A percentile compares a stretch with the other conserved stretches of the same genome.
Evolutionary conservation across 1,139 yeast species (phyloP).

Genomic region (Yamadazyma conglobata): DNA sequence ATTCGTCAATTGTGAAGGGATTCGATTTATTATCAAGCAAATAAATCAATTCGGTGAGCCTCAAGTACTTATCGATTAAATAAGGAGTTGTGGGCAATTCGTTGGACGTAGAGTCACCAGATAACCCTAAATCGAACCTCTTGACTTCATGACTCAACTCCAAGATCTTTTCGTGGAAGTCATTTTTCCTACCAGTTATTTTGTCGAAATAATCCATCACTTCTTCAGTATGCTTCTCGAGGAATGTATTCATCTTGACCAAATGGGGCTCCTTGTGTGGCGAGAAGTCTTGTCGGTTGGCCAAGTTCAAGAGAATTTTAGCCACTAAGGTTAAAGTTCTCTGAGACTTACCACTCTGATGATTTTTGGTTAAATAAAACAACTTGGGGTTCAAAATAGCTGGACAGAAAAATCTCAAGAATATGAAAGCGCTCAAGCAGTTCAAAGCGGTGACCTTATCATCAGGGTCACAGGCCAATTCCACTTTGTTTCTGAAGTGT

Average conservation of each 20-base stretch:
- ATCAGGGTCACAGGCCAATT: constrained; percentile 56
- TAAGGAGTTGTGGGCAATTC: constrained; percentile 69
- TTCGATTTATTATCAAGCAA: constrained; percentile 27
- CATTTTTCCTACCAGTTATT: constrained; percentile 67
- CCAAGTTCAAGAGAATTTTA: constrained; percentile 75
- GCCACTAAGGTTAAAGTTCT: constrained; percentile 79
- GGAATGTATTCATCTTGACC: constrained; percentile 64
- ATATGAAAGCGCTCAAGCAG: constrained; percentile 78
- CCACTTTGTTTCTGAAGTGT: constrained; percentile 57
- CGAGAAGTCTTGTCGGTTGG: constrained; percentile 70
- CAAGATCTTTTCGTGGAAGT: constrained; percentile 56
- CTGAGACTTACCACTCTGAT: constrained; percentile 68
- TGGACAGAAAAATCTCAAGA: constrained; percentile 85
- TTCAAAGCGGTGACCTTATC: constrained; percentile 57
- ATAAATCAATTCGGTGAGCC: constrained; percentile 57
- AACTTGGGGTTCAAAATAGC: constrained; percentile 86
- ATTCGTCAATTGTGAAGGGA: too few relatives aligned
- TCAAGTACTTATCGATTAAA: constrained; percentile 61
- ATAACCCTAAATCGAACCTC: constrained; percentile 46
- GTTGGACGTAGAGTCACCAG: constrained; percentile 42
- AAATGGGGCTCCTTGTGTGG: constrained; percentile 81
- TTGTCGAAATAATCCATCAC: constrained; percentile 66
- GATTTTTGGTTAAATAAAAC: constrained; percentile 67
- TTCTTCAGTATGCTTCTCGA: constrained; percentile 55
- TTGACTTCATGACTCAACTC: constrained; percentile 57